Evolutionary conservation across 2,329 filamentous ascomycete species (phyloP).

Genomic region (Calonectria pauciramosa): DNA sequence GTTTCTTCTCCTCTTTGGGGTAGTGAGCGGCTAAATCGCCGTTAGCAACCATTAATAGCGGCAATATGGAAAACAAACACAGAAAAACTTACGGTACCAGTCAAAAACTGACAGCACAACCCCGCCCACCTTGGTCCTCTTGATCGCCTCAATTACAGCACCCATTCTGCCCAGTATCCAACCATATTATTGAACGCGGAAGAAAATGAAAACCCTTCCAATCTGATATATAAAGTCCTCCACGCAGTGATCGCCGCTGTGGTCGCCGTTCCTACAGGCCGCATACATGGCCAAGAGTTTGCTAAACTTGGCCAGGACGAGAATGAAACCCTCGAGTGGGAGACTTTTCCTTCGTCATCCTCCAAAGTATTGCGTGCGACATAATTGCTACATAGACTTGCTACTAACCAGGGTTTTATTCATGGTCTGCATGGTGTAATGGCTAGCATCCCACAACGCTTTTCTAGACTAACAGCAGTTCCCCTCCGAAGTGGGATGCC

Average conservation of each 20-base stretch:
- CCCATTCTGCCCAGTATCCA: constrained; percentile 1
- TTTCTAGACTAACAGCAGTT: background rate
- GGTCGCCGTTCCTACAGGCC: background rate
- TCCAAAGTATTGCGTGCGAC: constrained; percentile 14
- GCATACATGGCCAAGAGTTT: background rate
- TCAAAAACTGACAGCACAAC: constrained; percentile 47
- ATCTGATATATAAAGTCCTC: constrained; percentile 11
- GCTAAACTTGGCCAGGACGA: constrained; percentile 9
- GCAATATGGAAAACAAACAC: background rate
- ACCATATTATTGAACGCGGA: background rate
- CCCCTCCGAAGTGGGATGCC: constrained; percentile 17
- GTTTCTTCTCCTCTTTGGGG: constrained; percentile 39
- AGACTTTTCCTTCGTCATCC: background rate
- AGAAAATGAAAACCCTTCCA: background rate
- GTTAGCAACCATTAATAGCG: background rate
- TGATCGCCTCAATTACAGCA: constrained; percentile 24
- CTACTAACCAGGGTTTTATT: background rate
- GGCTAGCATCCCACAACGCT: constrained; percentile 1
- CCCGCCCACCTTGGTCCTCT: constrained; percentile 38
- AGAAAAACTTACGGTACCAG: constrained; percentile 43
- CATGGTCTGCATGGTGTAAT: background rate
- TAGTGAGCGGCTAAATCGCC: constrained; percentile 40
- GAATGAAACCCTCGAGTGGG: constrained; percentile 7
- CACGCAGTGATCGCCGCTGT: background rate
- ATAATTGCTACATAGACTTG: background rate